These are phyloP conservation scores for Botrytis elliptica DNA, from an alignment of 2,329 filamentous ascomycete genomes.

Conservation along the genomic window DNA sequence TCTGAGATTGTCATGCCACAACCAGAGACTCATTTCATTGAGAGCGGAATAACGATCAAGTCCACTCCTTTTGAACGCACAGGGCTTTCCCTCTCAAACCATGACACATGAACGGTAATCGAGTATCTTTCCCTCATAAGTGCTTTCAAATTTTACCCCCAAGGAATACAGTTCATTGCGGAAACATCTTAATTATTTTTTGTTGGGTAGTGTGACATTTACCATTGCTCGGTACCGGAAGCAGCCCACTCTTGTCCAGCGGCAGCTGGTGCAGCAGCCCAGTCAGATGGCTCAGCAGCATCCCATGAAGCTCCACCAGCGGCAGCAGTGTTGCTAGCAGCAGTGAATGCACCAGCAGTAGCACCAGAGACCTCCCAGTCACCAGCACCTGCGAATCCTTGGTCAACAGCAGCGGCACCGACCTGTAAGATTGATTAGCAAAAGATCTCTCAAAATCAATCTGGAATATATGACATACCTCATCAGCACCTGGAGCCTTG, in stretches of 20 bases:
- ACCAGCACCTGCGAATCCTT: conserved; percentile 66
- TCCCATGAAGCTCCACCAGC: conserved; percentile 62
- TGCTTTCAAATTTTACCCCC: conserved; percentile 62
- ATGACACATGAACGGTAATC: conserved; percentile 46
- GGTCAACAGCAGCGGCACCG: conserved; percentile 73
- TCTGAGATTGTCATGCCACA: conserved; percentile 18
- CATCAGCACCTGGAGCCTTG: conserved; percentile 81
- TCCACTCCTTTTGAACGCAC: conserved; percentile 62
- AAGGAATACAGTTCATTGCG: conserved; percentile 32
- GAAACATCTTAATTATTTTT: conserved; percentile 29
- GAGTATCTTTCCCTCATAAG: conserved; percentile 99
- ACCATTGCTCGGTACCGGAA: conserved; percentile 47
- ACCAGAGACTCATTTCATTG: conserved; percentile 18
- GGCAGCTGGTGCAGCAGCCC: conserved; percentile 49
- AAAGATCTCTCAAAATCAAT: too few species aligned
- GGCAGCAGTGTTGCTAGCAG: conserved; percentile 62
- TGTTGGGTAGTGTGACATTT: conserved; percentile 30
- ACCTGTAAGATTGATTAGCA: conserved; percentile 42
- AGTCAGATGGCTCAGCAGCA: conserved; percentile 48
- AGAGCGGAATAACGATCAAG: conserved; percentile 27
- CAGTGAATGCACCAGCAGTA: conserved; percentile 55
- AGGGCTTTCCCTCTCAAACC: conserved; percentile 91
- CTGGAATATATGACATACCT: conserved; percentile 41
- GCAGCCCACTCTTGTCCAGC: conserved; percentile 51
- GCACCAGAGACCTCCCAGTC: conserved; percentile 77